Evolutionary conservation across 108 stramenopile genomes (phyloP).

Genomic region (Cyclostephanos invisitatus): DNA sequence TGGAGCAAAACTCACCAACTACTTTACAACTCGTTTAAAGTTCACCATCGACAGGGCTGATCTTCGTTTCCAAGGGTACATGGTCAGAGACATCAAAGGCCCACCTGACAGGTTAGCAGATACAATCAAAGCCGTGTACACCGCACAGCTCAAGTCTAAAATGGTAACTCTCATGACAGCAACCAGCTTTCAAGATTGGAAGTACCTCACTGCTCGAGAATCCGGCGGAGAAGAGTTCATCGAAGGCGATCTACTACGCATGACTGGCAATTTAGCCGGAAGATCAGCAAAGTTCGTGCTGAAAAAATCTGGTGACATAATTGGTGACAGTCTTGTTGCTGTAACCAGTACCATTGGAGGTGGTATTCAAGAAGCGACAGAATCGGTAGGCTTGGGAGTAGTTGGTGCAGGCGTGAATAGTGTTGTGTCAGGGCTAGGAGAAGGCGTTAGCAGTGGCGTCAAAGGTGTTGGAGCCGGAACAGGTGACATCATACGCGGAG

Average conservation of each 20-base stretch:
- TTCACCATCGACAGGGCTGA: conserved; percentile 80
- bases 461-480: conserved; percentile 85
- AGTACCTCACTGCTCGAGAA: conserved; percentile 73
- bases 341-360: conserved; percentile 66
- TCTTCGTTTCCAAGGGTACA: conserved; percentile 75
- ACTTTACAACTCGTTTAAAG: conserved; percentile 77
- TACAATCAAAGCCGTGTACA: conserved; percentile 69
- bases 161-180: conserved; percentile 73
- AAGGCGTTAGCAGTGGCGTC: conserved; percentile 76
- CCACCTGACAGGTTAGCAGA: conserved; percentile 83
- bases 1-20: conserved; percentile 75
- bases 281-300: conserved; percentile 68
- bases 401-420: conserved; percentile 86
- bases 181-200: conserved; percentile 88
- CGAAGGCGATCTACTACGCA: conserved; percentile 85
- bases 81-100: conserved; percentile 71
- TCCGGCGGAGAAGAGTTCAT: conserved; percentile 81
- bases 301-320: conserved; percentile 63
- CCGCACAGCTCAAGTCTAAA: conserved; percentile 79
- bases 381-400: conserved; percentile 70
- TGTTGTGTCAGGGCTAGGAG: conserved; percentile 84
- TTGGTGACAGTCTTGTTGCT: conserved; percentile 67
- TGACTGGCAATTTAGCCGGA: conserved; percentile 83
- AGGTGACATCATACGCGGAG: conserved; percentile 73
- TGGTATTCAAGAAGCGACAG: conserved; percentile 71